phyloP scores from a whole-genome alignment of 352 stramenopile genomes.

The Phytophthora crassamura region DNA sequence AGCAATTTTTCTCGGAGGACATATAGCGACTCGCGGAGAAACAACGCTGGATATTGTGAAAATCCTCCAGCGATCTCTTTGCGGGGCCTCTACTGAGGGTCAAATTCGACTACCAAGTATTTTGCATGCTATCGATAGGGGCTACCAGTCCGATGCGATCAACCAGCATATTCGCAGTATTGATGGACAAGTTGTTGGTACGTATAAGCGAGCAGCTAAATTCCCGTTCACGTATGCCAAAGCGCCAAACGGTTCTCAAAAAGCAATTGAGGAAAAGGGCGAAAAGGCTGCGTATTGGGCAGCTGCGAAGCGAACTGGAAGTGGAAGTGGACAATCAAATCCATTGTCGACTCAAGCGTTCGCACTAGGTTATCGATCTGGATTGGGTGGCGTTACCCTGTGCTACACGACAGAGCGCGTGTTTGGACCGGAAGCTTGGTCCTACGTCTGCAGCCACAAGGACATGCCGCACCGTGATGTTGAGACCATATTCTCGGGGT shows the following conservation, averaged over 20 bases:
- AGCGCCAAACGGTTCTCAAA: neutral
- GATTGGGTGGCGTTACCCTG: slow-evolving; percentile 6
- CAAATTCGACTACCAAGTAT: slow-evolving; percentile 4
- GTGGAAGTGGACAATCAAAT: neutral
- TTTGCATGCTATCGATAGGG: slow-evolving; percentile 10
- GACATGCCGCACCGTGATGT: neutral
- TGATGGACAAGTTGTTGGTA: slow-evolving; percentile 5
- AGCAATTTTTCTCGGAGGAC: slow-evolving; percentile 7
- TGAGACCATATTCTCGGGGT: neutral
- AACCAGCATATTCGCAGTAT: slow-evolving; percentile 8
- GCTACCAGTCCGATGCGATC: neutral
- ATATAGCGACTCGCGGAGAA: slow-evolving; percentile 4
- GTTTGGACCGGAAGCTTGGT: neutral
- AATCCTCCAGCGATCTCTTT: slow-evolving; percentile 7
- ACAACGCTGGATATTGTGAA: slow-evolving; percentile 10
- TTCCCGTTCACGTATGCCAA: slow-evolving; percentile 11
- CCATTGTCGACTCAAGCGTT: neutral
- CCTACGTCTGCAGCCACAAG: neutral
- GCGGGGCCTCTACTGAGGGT: slow-evolving; percentile 3
- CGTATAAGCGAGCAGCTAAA: slow-evolving; percentile 3
- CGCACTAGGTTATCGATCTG: slow-evolving; percentile 8
- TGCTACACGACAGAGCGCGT: slow-evolving; percentile 4
- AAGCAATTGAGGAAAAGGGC: slow-evolving; percentile 1
- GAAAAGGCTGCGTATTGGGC: slow-evolving; percentile 8
- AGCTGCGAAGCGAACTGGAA: neutral